These are phyloP conservation scores for Calycina herbarum DNA, from an alignment of 2,329 filamentous ascomycete species.

Conservation along the genomic window DNA sequence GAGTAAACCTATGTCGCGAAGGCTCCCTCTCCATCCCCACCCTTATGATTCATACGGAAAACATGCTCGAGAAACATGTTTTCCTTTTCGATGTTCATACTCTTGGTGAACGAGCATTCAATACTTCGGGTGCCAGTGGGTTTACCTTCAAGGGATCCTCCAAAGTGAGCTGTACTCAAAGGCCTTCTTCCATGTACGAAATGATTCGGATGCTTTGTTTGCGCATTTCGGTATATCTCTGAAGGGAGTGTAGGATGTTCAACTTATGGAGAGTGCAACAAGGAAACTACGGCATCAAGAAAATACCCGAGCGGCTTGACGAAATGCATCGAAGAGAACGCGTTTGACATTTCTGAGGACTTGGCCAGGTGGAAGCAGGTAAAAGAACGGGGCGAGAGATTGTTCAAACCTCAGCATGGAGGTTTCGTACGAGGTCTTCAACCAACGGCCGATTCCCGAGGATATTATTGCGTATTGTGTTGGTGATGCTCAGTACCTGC, in stretches of 20 bases:
- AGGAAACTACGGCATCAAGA: conserved; percentile 18
- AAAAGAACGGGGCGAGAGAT: conserved; percentile 41
- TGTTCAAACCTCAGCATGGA: conserved; percentile 44
- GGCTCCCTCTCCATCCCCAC: conserved; percentile 33
- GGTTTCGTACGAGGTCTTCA: conserved; percentile 48
- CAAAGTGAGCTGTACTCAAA: conserved; percentile 6
- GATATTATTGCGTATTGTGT: conserved; percentile 47
- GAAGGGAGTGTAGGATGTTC: conserved; percentile 15
- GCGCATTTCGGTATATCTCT: conserved; percentile 28
- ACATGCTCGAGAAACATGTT: conserved; percentile 23
- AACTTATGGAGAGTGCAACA: conserved; percentile 22
- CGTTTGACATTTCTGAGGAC: conserved; percentile 10
- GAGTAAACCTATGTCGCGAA: conserved; percentile 18
- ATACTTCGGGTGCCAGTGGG: conserved; percentile 19
- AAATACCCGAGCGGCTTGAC: conserved; percentile 40
- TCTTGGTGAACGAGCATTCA: conserved; percentile 34
- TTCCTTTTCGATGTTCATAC: conserved; percentile 38
- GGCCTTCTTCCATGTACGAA: conserved; percentile 55
- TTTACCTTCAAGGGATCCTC: too few relatives aligned
- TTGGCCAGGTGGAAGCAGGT: conserved; percentile 15
- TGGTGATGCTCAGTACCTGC: conserved; percentile 46
- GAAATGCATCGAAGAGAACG: conserved; percentile 39
- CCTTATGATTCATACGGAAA: conserved; percentile 40
- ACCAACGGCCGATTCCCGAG: conserved; percentile 43
- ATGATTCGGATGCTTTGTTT: conserved; percentile 57